Evolutionary conservation across 345 rosid genomes (phyloP).

Genomic region (Acer negundo): DNA sequence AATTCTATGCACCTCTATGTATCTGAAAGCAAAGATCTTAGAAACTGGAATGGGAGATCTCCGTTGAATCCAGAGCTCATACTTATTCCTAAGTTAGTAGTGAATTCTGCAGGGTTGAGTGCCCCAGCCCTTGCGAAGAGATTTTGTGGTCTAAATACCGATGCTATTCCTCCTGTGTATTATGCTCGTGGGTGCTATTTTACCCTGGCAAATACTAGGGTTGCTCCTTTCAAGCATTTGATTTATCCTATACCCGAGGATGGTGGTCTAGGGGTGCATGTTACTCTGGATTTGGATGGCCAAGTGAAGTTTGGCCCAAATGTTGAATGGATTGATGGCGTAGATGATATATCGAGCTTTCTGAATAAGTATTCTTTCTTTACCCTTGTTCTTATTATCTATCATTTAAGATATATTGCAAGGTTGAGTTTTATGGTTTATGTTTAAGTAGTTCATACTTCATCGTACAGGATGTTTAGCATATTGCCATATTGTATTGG

Average conservation of each 20-base stretch:
- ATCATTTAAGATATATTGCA: background rate
- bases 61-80: conserved; percentile 50
- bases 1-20: conserved; percentile 54
- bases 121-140: conserved; percentile 70
- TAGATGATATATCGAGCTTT: conserved; percentile 66
- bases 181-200: conserved; percentile 91
- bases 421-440: background rate
- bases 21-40: conserved; percentile 48
- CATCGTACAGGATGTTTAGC: background rate
- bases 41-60: conserved; percentile 40
- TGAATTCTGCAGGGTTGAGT: conserved; percentile 86
- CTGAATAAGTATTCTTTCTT: conserved; percentile 57
- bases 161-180: conserved; percentile 50
- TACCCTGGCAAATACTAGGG: conserved; percentile 51
- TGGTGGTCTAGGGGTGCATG: conserved; percentile 93
- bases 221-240: conserved; percentile 59
- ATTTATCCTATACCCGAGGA: conserved; percentile 92
- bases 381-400: conserved; percentile 15
- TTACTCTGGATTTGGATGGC: conserved; percentile 85
- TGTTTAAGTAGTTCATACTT: background rate
- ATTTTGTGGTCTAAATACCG: conserved; percentile 50
- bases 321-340: conserved; percentile 80
- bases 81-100: conserved; percentile 63
- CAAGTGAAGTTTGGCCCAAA: conserved; percentile 93
- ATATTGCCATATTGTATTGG: background rate